Evolutionary conservation across 345 rosid species (phyloP), one percentile per base, ranked within the genome.

Genomic region (Chamaenerion angustifolium): DNA sequence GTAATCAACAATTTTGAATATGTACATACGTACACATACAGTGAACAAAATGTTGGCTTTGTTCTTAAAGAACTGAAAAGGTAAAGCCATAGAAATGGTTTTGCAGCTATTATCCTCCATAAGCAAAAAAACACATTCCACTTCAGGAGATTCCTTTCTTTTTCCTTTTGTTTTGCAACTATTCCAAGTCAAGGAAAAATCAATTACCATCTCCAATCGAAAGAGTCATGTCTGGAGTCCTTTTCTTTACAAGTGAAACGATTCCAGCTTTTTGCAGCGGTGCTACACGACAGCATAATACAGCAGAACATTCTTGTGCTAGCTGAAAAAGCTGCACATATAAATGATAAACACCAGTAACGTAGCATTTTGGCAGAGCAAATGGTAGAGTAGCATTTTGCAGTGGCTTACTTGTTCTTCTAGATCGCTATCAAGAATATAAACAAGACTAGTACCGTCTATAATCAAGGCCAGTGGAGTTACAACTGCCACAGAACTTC

Each of bases 251-350:
- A 50, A 93, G 95, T 25, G 94, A 83, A 62, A 93, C 96, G 54
- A 93, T 79, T 56, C 99, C 99, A 35, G 96, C 96, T 68, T 88
- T 88, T 62, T 93, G 99, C 75, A 93, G 64, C 14, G 99, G 99
- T 60, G 99, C 99, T 52, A 93, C 99, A 54, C 99, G 95, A 64
- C 96, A 93, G 67, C 99, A 93, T 57, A 93, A 68, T 17, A 93
- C 86, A 35, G 80, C 95, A 15, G 99, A 77, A 72, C 96, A 93
- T 25, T 62, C 64, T 57, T 79, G 64, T 12, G 94, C 74, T 65
- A 93, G 68, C 62, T 81, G 61, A 68, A 93, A 88, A 63, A 93
- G 88, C 96, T 93, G 77, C 77, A 75, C 48, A 21, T 16, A 58
- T 64, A 54, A 27, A 56, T 55, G 65, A 42, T 12, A 55, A 63